phyloP scores from a whole-genome alignment of 2,329 filamentous ascomycete genomes.

The Fusarium sp. region DNA sequence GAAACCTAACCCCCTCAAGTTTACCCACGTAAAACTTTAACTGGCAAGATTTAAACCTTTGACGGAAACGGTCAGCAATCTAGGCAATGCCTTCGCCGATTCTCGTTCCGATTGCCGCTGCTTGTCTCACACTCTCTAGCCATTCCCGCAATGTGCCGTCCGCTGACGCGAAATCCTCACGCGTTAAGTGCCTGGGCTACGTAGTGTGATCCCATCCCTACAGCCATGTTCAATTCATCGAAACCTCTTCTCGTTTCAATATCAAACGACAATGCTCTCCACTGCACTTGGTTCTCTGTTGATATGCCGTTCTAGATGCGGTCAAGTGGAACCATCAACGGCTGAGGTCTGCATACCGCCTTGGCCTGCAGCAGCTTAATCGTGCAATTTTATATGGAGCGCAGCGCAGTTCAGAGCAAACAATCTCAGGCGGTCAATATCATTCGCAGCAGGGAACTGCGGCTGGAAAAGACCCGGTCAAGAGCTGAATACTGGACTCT shows the following conservation, averaged over 20 bases:
- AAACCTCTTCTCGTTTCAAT: slow-evolving; percentile 2
- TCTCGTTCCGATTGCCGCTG: slow-evolving; percentile 3
- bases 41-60: slow-evolving; percentile 13
- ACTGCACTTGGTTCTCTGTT: not conserved
- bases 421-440: slow-evolving; percentile 24
- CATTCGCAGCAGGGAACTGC: not conserved
- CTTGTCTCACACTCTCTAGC: slow-evolving; percentile 27
- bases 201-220: slow-evolving; percentile 1
- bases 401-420: slow-evolving; percentile 21
- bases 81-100: slow-evolving; percentile 1
- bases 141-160: slow-evolving; percentile 38
- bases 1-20: slow-evolving; percentile 16
- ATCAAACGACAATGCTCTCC: not conserved
- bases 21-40: slow-evolving; percentile 23
- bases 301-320: slow-evolving; percentile 27
- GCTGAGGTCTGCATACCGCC: slow-evolving; percentile 43
- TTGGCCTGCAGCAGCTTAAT: slow-evolving; percentile 32
- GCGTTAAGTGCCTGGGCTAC: not conserved
- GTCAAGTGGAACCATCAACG: slow-evolving; percentile 35
- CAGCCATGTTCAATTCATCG: slow-evolving; percentile 11
- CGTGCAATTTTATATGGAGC: slow-evolving; percentile 15
- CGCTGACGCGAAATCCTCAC: slow-evolving; percentile 14
- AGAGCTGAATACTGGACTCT: not conserved
- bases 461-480: slow-evolving; percentile 1
- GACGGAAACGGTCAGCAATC: slow-evolving; percentile 36